These are phyloP conservation scores for Trypanosoma grayi DNA, from an alignment of 208 protist genomes.

Conservation along the genomic window DNA sequence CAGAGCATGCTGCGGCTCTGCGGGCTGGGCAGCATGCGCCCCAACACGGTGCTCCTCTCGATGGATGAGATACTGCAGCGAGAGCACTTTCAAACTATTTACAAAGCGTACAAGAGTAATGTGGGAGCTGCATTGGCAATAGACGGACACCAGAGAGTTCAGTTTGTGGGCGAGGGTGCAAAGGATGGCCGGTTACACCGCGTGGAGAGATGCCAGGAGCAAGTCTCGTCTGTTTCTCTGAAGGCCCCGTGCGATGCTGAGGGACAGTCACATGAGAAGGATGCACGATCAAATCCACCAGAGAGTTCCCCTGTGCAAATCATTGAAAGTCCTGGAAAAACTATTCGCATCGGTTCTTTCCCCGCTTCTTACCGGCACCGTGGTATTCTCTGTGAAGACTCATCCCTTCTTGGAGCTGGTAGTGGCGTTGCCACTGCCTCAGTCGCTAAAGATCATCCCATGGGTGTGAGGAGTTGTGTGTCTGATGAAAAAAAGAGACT, in stretches of 20 bases:
- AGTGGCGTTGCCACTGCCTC: not conserved
- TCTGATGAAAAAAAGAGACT: not conserved
- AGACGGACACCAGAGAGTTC: no score
- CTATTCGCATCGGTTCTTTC: not conserved
- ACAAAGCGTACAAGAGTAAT: constrained; percentile 5
- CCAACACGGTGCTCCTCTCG: constrained; percentile 26
- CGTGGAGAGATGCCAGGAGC: no score
- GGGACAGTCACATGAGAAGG: no score
- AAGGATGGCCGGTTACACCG: no score
- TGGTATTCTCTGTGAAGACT: not conserved
- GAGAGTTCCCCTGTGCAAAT: no score
- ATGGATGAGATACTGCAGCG: constrained; percentile 24
- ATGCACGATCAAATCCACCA: no score
- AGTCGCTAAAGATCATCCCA: not conserved
- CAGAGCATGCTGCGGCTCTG: constrained; percentile 16
- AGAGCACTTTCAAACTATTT: constrained; percentile 15
- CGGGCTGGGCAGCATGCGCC: constrained; percentile 29
- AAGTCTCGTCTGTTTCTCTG: no score
- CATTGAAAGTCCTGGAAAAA: no score
- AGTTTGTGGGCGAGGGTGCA: no score
- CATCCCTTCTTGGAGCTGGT: not conserved
- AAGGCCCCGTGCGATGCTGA: no score
- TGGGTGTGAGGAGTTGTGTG: not conserved
- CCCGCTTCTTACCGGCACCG: not conserved
- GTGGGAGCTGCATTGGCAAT: no score